Base-by-base conservation (phyloP, 78 protist genomes). In the Dictyostelium brefeldianum region DNA sequence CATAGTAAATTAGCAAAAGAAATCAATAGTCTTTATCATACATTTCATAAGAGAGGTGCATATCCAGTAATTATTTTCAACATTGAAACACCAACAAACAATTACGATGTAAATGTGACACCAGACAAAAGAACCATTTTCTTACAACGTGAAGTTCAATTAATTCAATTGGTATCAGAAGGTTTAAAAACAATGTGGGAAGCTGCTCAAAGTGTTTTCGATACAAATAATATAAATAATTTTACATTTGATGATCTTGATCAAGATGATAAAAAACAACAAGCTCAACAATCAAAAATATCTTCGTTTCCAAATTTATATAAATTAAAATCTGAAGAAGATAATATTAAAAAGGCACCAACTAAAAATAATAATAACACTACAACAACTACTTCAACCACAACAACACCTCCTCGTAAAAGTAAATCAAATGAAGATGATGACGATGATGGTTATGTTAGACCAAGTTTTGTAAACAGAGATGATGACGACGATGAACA, bases 51-150 rank as follows among this genome's bases (percentile, higher is more conserved):
- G 36, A 53, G 90, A 20, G 81, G 83, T 8, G 70, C 80, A 43
- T 81, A 74, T 54, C 97, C 98, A 1, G 78, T 83, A 9, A 15
- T 96, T 20, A 6, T 96, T 12, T 59, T 96, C 15, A 78, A 92
- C 29, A 46, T 97, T 5, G 48, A 25, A 1, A 59, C 83, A 18
- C 83, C 87, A 6, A 53, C 89, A 1, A 57, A 59, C 46, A 43
- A 50, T 17, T 94, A 51, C 54, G 99, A 98, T 71, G 97, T 98
- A 56, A 98, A 98, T 80, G 99, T 99, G 5, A 97, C 98, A 27
- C 99, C 99, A 0, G 99, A 98, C 91, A 99, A 99, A 94, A 89
- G 99, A 48, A 90, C 81, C 0, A 80, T 98, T 3, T 62, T 97
- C n/a, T 20, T 98, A 8, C 94, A 87, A 41, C 57, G 94, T 18